Base-by-base conservation (phyloP, 345 rosid species). In the Hibiscus syriacus region DNA sequence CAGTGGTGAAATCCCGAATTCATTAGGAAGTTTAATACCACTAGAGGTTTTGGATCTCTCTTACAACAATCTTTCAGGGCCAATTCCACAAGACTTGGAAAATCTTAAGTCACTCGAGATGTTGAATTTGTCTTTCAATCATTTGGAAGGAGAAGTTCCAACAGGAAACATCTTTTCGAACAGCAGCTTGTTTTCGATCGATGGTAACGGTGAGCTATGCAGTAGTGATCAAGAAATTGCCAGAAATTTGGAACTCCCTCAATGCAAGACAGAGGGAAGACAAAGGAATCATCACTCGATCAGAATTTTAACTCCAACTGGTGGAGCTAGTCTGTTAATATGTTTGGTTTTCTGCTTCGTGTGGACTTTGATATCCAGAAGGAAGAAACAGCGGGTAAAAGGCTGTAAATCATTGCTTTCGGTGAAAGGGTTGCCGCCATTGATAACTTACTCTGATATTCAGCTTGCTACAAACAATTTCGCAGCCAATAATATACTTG, bases 381-480 rank as follows among this genome's bases (percentile, higher is more conserved):
- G 39, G 70, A 48, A 41, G 55, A 43, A n/a, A 25, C 5, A 56
- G 17, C 12, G 7, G 45, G 52, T 6, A 2, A 29, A 69, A 30
- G 55, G 65, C 45, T 17, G 52, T 26, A 27, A 27, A 23, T 36
- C 64, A 43, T 13, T 32, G 16, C 27, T 19, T 68, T 49, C 46
- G 1, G n/a, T 46, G 20, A 58, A 41, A 23, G 72, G 64, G 49
- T 17, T 41, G 26, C 55, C 39, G 22, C 64, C 41, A 13, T 12
- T 39, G 64, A 43, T 69, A 38, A 43, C 72, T 5, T 69, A 57
- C 45, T 58, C 39, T 0, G 60, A 62, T 66, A 72, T 79, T 11
- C 65, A 55, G 36, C 45, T 70, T 1, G 82, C 75, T 14, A 79
- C 80, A 1, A 5, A 54, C 34, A 75, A 73, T 26, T 79, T 79